Conservation (phyloP, 2,329 filamentous ascomycete genomes). For the Rachicladosporium sp. region DNA sequence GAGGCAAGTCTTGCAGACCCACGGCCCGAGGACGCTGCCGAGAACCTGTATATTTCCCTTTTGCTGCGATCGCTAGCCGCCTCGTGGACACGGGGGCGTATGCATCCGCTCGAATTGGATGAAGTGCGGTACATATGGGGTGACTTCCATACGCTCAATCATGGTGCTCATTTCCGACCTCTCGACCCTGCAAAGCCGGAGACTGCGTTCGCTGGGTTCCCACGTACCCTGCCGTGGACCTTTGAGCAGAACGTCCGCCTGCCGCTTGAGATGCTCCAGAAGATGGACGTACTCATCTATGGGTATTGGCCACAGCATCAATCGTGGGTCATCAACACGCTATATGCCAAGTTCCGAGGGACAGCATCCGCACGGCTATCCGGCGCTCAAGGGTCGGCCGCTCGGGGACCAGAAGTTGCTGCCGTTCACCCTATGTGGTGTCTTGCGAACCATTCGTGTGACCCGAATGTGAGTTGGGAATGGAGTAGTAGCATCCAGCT, state of each 20-base stretch:
- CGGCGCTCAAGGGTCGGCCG: conserved; percentile 34
- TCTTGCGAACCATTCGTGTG: conserved; percentile 88
- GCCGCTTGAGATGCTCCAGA: conserved; percentile 66
- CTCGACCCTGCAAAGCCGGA: conserved; percentile 1
- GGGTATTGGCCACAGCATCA: conserved; percentile 44
- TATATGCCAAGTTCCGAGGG: conserved; percentile 85
- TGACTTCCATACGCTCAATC: conserved; percentile 39
- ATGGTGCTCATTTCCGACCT: conserved; percentile 4
- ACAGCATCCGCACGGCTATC: conserved; percentile 80
- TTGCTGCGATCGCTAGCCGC: conserved; percentile 48
- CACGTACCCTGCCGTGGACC: conserved; percentile 60
- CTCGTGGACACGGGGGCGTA: conserved; percentile 42
- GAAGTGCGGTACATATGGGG: conserved; percentile 56
- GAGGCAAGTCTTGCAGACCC: conserved; percentile 48
- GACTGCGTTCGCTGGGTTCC: conserved; percentile 15
- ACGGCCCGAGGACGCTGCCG: conserved; percentile 44
- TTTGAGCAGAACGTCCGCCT: conserved; percentile 64
- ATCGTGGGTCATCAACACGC: conserved; percentile 76
- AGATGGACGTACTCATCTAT: conserved; percentile 74
- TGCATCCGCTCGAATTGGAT: conserved; percentile 47
- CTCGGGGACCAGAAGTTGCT: conserved; percentile 78
- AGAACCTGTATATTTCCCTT: conserved; percentile 48
- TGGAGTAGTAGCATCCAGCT: conserved; percentile 73
- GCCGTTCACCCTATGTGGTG: conserved; percentile 96
- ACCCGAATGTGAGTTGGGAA: conserved; percentile 90